Percentiles rank a stretch among this genome's conserved stretches.
These are phyloP conservation scores for Streptanthus diversifolius DNA, from an alignment of 345 rosid species.

Conservation along the genomic window DNA sequence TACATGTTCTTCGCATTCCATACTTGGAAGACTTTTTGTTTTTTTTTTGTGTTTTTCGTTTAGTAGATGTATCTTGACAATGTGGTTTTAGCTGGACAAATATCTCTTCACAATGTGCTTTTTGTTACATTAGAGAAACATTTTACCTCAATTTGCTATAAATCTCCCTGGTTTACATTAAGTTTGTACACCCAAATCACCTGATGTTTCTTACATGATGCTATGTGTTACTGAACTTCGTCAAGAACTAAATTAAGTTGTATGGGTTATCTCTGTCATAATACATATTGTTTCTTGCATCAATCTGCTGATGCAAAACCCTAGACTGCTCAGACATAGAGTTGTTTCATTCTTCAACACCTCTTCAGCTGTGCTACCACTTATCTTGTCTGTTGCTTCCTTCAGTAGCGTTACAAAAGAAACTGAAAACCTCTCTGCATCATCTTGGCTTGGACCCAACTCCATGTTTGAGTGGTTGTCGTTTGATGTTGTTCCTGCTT, in stretches of 20 bases:
- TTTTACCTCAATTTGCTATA: neutral
- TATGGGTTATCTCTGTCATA: constrained; percentile 44
- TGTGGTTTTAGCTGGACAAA: neutral
- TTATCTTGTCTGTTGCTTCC: constrained; percentile 31
- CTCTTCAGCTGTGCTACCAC: constrained; percentile 37
- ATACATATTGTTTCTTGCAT: constrained; percentile 46
- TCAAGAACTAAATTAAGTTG: constrained; percentile 37
- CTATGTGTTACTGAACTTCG: neutral
- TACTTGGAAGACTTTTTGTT: neutral
- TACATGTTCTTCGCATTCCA: neutral
- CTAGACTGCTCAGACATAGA: constrained; percentile 43
- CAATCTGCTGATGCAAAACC: constrained; percentile 54
- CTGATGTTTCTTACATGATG: constrained; percentile 5
- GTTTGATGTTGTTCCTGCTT: constrained; percentile 44
- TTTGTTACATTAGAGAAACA: neutral
- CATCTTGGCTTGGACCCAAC: constrained; percentile 38
- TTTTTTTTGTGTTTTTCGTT: neutral
- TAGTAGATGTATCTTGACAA: neutral
- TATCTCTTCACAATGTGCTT: neutral
- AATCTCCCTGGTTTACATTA: neutral
- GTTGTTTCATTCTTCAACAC: constrained; percentile 38
- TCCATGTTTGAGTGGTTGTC: constrained; percentile 2
- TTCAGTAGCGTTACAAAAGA: constrained; percentile 41
- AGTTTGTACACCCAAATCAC: constrained; percentile 1
- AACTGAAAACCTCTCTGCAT: constrained; percentile 30